Base-by-base conservation (phyloP, 768 basidiomycete genomes). In the Scleroderma citrinum region DNA sequence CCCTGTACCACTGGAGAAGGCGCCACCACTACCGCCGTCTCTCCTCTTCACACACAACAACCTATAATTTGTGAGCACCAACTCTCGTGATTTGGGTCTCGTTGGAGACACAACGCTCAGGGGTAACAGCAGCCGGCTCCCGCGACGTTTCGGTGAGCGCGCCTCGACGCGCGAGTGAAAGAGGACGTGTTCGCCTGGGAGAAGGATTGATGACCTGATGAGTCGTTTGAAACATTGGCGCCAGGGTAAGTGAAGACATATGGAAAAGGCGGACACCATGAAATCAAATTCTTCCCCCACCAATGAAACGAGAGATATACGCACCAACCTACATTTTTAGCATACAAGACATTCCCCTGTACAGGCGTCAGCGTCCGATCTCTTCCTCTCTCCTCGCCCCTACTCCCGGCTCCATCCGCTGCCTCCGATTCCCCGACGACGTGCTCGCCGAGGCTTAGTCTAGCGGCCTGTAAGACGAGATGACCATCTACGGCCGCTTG, bases 41-140 rank as follows among this genome's bases (percentile, higher is more conserved):
- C 66, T 64, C 50, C 67, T 66, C 63, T 85, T 85, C 29, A 84
- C 59, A 48, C 81, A 83, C 31, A 85, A 48, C 6, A 85, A 57
- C 34, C 83, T 73, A 24, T 69, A 68, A n/a, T 67, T 75, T 30
- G 83, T 85, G 41, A 85, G 65, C 30, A 83, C 64, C 8, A 85
- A 58, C 53, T 80, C 74, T 20, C 83, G 71, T 14, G 71, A 67
- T 59, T 81, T 82, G 7, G 74, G 63, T 50, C 75, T 75, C 51
- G 72, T 71, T 11, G 75, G 71, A 11, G 66, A 55, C 5, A 76
- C 57, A 0, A 78, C 76, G 17, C 73, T 72, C 5, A 82, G 67
- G 0, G 77, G 72, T 11, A 75, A 68, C 20, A 82, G 67, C 34
- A 85, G 61, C 43, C 72, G 74, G 54, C 80, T 82, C 4, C 81